Evolutionary conservation across 805 yeast genomes (phyloP), one percentile per base, ranked within the genome.

Genomic region (Saccharomyces kudriavzevii): DNA sequence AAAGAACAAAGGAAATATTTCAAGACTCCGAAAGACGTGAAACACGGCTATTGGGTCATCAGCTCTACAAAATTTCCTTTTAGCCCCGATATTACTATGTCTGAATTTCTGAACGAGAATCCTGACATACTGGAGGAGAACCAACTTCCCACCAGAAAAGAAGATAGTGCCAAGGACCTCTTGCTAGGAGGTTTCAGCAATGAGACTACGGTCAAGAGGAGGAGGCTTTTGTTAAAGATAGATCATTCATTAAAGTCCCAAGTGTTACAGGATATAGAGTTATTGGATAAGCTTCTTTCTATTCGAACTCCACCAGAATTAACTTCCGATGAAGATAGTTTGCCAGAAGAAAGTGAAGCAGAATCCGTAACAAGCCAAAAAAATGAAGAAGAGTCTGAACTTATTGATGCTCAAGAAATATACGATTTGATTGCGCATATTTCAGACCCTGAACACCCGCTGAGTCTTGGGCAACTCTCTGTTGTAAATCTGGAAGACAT

Each of bases 391-490:
- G 76, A 67, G 24, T 50, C 52, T 31, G 94, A 89, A 40, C 80
- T 79, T 8, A 81, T 92, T 40, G 99, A 92, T 66, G 70, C 90
- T 1, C 97, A 92, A 66, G 99, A 92, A 66, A 83, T 92, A 5
- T 90, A 82, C 61, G 96, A 91, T 66, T 73, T 92, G 49, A 88
- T 89, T 2, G 82, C 97, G 5, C 80, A 85, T 29, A 89, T 90
- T 11, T 86, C 95, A 0, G 99, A 94, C 67, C 99, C 99, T 1
- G 99, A 94, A 65, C 99, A 94, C 68, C 99, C 99, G 0, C 74
- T 94, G 46, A 86, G 97, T 0, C 74, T 94, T 54, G 99, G 97
- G 0, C 98, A 94, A 70, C 76, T 94, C 17, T 92, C 97, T 0
- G 97, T 94, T 45, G 96, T 94, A 1, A 90, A 89, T 62, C 73